These are phyloP conservation scores for Acacia acuminata DNA, from an alignment of 306 rosid species.

Conservation along the genomic window DNA sequence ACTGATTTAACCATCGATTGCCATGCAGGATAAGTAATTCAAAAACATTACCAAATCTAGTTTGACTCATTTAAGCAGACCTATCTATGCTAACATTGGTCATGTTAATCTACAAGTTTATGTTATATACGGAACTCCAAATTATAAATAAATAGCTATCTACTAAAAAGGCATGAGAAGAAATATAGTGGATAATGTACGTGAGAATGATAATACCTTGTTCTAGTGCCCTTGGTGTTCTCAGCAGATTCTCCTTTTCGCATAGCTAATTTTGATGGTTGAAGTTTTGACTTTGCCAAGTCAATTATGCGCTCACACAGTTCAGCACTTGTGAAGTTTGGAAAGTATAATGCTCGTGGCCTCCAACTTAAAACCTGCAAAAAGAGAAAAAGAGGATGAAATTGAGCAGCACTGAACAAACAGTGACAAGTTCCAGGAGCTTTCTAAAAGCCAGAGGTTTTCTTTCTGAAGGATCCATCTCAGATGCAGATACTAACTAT, in stretches of 20 bases:
- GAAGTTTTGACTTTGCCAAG: conserved; percentile 50
- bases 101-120: not conserved
- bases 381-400: not conserved
- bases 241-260: conserved; percentile 63
- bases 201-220: conserved; percentile 49
- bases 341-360: conserved; percentile 40
- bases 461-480: conserved; percentile 3
- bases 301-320: conserved; percentile 46
- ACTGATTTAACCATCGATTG: not conserved
- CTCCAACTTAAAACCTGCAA: conserved; percentile 43
- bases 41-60: not conserved
- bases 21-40: not conserved
- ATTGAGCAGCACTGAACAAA: not conserved
- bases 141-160: not conserved
- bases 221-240: conserved; percentile 58
- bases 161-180: not conserved
- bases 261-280: conserved; percentile 64
- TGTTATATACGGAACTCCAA: not conserved
- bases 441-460: conserved; percentile 2
- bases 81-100: not conserved
- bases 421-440: not conserved
- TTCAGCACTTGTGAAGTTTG: conserved; percentile 48
- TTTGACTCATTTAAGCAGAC: not conserved
- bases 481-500: not conserved
- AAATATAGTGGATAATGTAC: not conserved